These are phyloP conservation scores for Meredithiella fracta DNA, from an alignment of 2,329 filamentous ascomycete genomes.

Conservation along the genomic window DNA sequence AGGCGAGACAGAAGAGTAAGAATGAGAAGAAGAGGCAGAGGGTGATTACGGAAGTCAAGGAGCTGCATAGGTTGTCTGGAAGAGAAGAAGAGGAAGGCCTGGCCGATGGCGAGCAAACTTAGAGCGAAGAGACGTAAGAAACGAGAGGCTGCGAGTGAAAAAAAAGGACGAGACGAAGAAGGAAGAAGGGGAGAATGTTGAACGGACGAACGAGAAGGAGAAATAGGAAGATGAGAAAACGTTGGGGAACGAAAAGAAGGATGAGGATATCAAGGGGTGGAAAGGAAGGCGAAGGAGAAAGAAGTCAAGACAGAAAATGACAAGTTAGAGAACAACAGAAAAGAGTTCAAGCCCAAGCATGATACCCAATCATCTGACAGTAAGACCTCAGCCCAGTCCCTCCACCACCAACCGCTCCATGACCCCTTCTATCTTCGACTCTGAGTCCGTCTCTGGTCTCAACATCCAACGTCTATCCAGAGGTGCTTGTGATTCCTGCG, in stretches of 20 bases:
- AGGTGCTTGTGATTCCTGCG: no score
- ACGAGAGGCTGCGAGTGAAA: constrained; percentile 15
- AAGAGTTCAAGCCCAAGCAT: constrained; percentile 14
- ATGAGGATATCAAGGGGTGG: background rate
- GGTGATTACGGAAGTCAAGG: background rate
- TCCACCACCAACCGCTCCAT: no score
- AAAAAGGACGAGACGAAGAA: constrained; percentile 17
- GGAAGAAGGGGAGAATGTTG: constrained; percentile 19
- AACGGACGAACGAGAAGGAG: constrained; percentile 18
- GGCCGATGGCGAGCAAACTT: no score
- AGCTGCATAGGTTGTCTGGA: no score
- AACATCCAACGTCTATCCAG: no score
- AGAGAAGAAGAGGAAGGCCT: background rate
- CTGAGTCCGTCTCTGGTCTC: no score
- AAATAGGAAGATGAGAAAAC: constrained; percentile 19
- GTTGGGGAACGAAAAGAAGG: constrained; percentile 15
- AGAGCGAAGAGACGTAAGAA: no score
- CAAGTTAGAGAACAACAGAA: constrained; percentile 13
- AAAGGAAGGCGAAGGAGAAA: constrained; percentile 10
- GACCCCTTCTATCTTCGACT: no score
- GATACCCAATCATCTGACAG: constrained; percentile 15
- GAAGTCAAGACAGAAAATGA: constrained; percentile 11
- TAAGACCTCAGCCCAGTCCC: background rate
- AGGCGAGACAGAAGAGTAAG: constrained; percentile 27
- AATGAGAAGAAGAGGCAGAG: constrained; percentile 20